Percentiles rank a stretch among this genome's conserved stretches.
Conservation (phyloP, 345 rosid genomes). For the Triadica sebifera region DNA sequence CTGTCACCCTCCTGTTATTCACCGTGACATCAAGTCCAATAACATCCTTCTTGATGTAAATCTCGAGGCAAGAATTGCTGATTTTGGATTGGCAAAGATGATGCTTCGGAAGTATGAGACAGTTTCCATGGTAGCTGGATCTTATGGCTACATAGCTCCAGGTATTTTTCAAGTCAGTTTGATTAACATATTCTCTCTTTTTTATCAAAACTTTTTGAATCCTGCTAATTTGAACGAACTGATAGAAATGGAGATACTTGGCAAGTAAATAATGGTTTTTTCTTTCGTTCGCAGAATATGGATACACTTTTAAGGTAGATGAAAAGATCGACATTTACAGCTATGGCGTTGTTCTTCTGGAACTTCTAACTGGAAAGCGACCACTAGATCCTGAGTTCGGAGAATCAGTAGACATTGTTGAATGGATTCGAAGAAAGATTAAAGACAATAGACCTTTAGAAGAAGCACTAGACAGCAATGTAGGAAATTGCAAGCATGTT, state of each 20-base stretch:
- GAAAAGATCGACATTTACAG: conserved; percentile 94
- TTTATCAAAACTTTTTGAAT: neutral
- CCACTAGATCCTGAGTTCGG: conserved; percentile 73
- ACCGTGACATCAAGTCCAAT: conserved; percentile 86
- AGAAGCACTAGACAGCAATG: conserved; percentile 58
- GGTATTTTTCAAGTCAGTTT: conserved; percentile 38
- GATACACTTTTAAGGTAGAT: conserved; percentile 87
- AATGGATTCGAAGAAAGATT: conserved; percentile 69
- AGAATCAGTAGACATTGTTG: conserved; percentile 64
- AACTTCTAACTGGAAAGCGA: conserved; percentile 67
- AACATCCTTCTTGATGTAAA: conserved; percentile 82
- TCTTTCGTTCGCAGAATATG: conserved; percentile 61
- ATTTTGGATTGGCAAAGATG: conserved; percentile 90
- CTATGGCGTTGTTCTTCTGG: conserved; percentile 79
- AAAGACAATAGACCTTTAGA: conserved; percentile 63
- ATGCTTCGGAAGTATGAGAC: conserved; percentile 85
- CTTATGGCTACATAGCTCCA: conserved; percentile 92
- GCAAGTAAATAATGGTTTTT: neutral
- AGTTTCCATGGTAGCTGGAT: conserved; percentile 91
- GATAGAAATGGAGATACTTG: too few relatives aligned
- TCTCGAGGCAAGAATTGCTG: conserved; percentile 85
- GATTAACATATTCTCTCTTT: neutral
- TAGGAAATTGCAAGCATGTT: conserved; percentile 79
- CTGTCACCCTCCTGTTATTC: conserved; percentile 80
- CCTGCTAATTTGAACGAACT: neutral